These are phyloP conservation scores for Flaveria trinervia DNA, from an alignment of 129 eudicot genomes.

Conservation along the genomic window DNA sequence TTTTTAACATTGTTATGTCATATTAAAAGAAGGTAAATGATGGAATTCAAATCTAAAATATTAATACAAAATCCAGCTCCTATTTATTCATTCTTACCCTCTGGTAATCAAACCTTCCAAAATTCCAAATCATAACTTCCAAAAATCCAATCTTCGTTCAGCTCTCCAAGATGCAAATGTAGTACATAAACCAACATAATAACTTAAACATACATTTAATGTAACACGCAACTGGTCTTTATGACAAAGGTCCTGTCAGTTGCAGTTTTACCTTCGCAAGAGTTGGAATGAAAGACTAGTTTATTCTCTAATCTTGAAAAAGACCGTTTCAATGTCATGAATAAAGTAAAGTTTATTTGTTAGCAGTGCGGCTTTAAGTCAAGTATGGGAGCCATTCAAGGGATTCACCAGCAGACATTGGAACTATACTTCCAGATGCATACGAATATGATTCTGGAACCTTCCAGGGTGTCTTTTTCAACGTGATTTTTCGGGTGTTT, in stretches of 20 bases:
- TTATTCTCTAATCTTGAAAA: not conserved
- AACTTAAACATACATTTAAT: not conserved
- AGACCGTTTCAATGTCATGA: not conserved
- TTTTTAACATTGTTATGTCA: no score
- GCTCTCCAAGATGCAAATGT: not conserved
- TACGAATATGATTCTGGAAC: slow-evolving; percentile 66
- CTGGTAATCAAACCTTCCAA: not conserved
- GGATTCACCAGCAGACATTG: slow-evolving; percentile 90
- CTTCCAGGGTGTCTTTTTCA: slow-evolving; percentile 75
- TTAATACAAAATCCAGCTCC: not conserved
- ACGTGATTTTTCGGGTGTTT: slow-evolving; percentile 63
- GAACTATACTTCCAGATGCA: slow-evolving; percentile 69
- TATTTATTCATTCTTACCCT: not conserved
- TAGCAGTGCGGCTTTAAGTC: not conserved
- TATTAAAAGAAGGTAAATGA: no score
- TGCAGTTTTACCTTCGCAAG: not conserved
- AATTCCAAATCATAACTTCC: not conserved
- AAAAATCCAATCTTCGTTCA: not conserved
- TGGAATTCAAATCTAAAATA: not conserved
- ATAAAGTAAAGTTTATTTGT: not conserved
- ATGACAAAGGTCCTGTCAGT: not conserved
- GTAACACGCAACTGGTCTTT: not conserved
- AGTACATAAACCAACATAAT: not conserved
- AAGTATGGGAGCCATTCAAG: slow-evolving; percentile 72
- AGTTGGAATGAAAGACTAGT: not conserved